Evolutionary conservation across 345 rosid genomes (phyloP).

Genomic region (Dipteronia dyeriana): DNA sequence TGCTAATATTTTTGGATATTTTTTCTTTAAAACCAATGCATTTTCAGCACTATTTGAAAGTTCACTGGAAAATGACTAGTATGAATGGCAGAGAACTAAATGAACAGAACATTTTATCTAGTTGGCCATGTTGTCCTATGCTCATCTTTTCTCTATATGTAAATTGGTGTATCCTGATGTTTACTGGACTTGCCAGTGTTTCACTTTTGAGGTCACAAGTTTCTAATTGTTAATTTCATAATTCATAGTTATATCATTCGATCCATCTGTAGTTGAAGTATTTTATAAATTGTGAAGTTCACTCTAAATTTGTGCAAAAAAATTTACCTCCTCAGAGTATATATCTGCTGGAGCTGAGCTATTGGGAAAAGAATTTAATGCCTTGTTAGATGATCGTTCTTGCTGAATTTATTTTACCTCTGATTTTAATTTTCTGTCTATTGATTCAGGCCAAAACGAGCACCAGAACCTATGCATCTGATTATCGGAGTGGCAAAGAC

Average conservation of each 20-base stretch:
- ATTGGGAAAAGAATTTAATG: conserved; percentile 6
- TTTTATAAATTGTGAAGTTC: background rate
- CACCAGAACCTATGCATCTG: conserved; percentile 56
- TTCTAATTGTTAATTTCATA: background rate
- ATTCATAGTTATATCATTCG: background rate
- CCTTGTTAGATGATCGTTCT: conserved; percentile 3
- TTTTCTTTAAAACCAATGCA: background rate
- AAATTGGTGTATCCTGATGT: background rate
- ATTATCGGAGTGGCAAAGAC: conserved; percentile 43
- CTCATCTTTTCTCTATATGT: background rate
- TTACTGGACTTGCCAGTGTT: background rate
- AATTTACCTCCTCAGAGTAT: too few relatives aligned
- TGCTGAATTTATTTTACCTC: conserved; percentile 4
- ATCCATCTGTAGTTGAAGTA: background rate
- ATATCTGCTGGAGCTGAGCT: background rate
- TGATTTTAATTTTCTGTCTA: background rate
- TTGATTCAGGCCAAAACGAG: conserved; percentile 59
- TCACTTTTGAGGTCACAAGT: background rate
- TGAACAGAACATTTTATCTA: background rate
- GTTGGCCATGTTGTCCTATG: background rate
- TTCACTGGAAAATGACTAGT: background rate
- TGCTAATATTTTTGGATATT: background rate
- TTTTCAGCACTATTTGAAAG: too few relatives aligned
- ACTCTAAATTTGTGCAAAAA: background rate
- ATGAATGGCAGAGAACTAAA: background rate